Evolutionary conservation across 257 asterid genomes (phyloP).

Genomic region (Coffea eugenioides): DNA sequence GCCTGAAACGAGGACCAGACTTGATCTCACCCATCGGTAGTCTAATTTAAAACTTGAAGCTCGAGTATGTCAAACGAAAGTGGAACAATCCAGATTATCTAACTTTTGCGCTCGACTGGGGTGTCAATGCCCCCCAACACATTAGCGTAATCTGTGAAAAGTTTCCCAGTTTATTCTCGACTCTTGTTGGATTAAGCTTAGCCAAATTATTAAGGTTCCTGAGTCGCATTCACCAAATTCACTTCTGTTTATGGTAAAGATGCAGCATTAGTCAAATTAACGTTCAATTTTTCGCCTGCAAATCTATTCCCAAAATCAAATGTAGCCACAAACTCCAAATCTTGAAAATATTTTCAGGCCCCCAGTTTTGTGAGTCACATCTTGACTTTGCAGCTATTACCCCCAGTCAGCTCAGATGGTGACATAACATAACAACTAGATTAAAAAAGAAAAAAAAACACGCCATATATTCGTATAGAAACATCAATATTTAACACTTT

Average conservation of each 20-base stretch:
- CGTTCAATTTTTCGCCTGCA: too few species aligned
- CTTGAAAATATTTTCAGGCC: background rate
- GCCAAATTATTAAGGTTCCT: too few species aligned
- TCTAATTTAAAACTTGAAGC: too few species aligned
- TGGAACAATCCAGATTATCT: background rate
- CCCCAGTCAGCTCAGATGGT: background rate
- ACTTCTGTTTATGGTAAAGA: background rate
- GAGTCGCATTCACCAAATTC: background rate
- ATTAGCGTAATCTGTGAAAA: background rate
- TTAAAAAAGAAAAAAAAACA: too few species aligned
- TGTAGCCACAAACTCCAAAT: background rate
- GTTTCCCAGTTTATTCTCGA: background rate
- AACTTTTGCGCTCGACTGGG: too few species aligned
- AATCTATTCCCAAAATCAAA: too few species aligned
- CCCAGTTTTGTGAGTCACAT: background rate
- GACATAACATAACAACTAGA: background rate
- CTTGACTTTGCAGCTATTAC: background rate
- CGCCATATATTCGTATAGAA: background rate
- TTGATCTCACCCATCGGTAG: too few species aligned
- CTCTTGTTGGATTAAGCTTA: background rate
- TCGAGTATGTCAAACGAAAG: too few species aligned
- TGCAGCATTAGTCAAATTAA: background rate
- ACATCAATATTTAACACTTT: background rate
- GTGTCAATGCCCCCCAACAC: background rate
- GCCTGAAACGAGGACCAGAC: background rate